Conservation (phyloP, 257 asterid species). For the Linderniella brevidens region DNA sequence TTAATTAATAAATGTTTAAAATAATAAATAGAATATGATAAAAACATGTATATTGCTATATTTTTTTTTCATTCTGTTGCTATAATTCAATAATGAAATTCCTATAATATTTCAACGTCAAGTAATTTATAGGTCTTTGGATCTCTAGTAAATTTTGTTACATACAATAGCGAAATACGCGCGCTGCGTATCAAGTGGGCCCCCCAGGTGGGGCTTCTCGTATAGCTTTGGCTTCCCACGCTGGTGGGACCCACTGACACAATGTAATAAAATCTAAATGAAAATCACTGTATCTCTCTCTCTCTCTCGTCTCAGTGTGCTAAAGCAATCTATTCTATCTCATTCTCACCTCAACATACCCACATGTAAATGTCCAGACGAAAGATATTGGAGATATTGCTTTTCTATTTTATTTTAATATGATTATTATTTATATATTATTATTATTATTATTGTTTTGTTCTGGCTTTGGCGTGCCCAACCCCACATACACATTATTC, state of each 20-base stretch:
- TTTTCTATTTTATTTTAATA: neutral
- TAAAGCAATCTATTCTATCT: neutral
- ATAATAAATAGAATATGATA: no score
- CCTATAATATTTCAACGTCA: no score
- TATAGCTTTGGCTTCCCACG: conserved; percentile 27
- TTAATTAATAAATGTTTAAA: no score
- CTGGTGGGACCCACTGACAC: conserved; percentile 30
- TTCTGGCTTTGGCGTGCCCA: conserved; percentile 17
- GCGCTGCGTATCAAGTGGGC: conserved; percentile 1
- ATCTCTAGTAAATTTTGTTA: no score
- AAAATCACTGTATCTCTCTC: conserved; percentile 3
- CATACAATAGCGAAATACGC: no score
- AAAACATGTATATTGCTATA: no score
- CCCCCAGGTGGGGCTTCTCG: conserved; percentile 12
- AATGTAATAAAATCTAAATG: conserved; percentile 6
- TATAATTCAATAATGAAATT: no score
- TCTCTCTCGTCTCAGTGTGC: conserved; percentile 4
- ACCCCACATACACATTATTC: conserved; percentile 13
- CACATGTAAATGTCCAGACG: neutral
- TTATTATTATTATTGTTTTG: conserved; percentile 1
- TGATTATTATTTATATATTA: neutral
- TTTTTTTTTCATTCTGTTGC: no score
- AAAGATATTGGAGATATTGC: no score
- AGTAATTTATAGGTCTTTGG: no score
- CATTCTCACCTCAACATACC: no score